Conservation (phyloP, 345 rosid genomes). For the rapeseed (Brassica napus) region Da-Ae NC_063441.1:22984001-22984500, state of each 20-base stretch:
- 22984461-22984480: conserved; percentile 89
- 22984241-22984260: background rate
- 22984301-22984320: conserved; percentile 31
- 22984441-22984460: conserved; percentile 97
- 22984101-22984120: conserved; percentile 65
- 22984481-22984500: conserved; percentile 98
- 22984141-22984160: conserved; percentile 84
- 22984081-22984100: conserved; percentile 92
- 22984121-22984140: conserved; percentile 83
- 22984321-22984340: conserved; percentile 84
- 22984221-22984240: conserved; percentile 91
- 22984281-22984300: background rate
- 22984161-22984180: conserved; percentile 92
- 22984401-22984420: conserved; percentile 92
- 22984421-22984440: conserved; percentile 95
- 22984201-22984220: conserved; percentile 97
- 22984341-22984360: conserved; percentile 78
- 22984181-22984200: conserved; percentile 90
- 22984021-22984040: background rate
- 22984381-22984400: conserved; percentile 86
- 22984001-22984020: background rate
- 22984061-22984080: conserved; percentile 88
- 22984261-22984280: background rate
- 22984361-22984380: conserved; percentile 67
- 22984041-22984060: conserved; percentile 7